phyloP scores from a whole-genome alignment of 257 asterid genomes.

The Jacaranda mimosifolia region DNA sequence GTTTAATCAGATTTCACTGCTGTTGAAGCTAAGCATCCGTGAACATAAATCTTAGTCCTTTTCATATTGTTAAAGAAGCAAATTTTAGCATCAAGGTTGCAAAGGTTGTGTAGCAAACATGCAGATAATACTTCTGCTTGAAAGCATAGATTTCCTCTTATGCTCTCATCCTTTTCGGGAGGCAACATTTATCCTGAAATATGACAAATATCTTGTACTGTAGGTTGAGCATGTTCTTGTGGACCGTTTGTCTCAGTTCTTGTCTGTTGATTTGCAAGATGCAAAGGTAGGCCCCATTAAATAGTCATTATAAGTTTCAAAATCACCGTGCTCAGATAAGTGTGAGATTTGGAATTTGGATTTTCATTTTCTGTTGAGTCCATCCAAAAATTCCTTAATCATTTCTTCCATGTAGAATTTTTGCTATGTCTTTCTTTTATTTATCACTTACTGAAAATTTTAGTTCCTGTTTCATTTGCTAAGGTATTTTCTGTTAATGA shows the following conservation, averaged over 20 bases:
- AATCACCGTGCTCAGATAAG: constrained; percentile 12
- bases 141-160: constrained; percentile 20
- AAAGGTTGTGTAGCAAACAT: constrained; percentile 24
- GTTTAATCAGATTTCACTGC: constrained; percentile 12
- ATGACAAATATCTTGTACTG: constrained; percentile 36
- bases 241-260: constrained; percentile 87
- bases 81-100: constrained; percentile 27
- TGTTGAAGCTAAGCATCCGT: constrained; percentile 28
- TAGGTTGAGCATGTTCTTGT: constrained; percentile 98
- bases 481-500: neutral
- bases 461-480: neutral
- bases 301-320: constrained; percentile 25
- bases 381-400: neutral
- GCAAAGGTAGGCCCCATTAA: constrained; percentile 70
- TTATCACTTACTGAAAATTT: constrained; percentile 19
- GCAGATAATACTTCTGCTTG: constrained; percentile 24
- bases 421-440: constrained; percentile 1
- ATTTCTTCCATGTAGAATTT: neutral
- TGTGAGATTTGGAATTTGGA: constrained; percentile 16
- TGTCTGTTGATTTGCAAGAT: constrained; percentile 88
- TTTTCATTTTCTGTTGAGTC: constrained; percentile 2
- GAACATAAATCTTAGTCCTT: constrained; percentile 11
- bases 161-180: neutral
- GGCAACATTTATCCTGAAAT: constrained; percentile 34
- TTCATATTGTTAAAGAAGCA: constrained; percentile 13